These are phyloP conservation scores for Juglanconis sp. DNA, from an alignment of 2,329 filamentous ascomycete species.

Conservation along the genomic window DNA sequence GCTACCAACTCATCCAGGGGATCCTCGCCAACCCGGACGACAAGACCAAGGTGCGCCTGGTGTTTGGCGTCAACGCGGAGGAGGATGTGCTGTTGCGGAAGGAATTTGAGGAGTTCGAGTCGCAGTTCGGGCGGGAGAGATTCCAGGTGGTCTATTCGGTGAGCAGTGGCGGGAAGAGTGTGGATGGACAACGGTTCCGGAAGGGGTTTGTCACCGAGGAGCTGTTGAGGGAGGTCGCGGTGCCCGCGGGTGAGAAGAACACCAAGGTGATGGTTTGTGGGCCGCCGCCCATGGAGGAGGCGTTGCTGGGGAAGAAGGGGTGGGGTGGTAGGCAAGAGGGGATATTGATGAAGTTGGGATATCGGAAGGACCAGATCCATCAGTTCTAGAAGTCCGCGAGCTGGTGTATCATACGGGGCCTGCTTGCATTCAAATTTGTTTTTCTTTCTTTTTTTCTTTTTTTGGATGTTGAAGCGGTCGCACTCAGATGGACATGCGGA, in stretches of 20 bases:
- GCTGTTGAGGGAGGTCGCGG: constrained; percentile 48
- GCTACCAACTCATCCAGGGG: constrained; percentile 61
- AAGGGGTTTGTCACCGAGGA: constrained; percentile 58
- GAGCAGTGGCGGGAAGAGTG: not conserved
- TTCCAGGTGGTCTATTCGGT: constrained; percentile 53
- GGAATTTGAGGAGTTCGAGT: constrained; percentile 52
- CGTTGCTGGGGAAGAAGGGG: constrained; percentile 44
- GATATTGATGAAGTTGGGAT: constrained; percentile 55
- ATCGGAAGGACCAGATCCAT: constrained; percentile 54
- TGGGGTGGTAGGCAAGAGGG: constrained; percentile 37
- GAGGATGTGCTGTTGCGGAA: constrained; percentile 56
- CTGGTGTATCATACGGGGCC: too few relatives aligned
- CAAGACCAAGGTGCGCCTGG: constrained; percentile 58
- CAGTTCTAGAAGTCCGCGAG: constrained; percentile 41
- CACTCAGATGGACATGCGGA: too few relatives aligned
- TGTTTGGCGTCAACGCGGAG: constrained; percentile 66
- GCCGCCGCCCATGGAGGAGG: constrained; percentile 63
- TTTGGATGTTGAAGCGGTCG: too few relatives aligned
- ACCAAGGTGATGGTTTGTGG: constrained; percentile 68
- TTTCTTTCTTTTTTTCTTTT: not conserved
- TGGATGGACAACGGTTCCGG: constrained; percentile 1
- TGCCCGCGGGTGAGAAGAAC: constrained; percentile 29
- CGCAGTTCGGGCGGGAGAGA: constrained; percentile 44
- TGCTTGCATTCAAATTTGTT: not conserved
- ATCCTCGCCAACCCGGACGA: constrained; percentile 62